Percentiles rank a stretch among this genome's conserved stretches.
phyloP scores from a whole-genome alignment of 805 yeast genomes.

The Ogataea pignaliae region DNA sequence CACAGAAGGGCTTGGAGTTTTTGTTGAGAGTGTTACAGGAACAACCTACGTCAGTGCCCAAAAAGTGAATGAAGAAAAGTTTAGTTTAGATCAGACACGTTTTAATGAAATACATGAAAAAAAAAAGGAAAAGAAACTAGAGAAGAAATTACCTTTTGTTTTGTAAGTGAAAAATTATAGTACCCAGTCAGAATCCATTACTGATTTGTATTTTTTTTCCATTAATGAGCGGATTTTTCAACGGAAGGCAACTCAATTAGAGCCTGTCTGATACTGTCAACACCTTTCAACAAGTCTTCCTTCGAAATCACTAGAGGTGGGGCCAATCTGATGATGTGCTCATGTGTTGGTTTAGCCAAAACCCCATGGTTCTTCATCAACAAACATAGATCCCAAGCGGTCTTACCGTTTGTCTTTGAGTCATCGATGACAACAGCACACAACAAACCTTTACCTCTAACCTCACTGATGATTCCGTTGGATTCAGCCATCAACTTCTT shows the following conservation, averaged over 20 bases:
- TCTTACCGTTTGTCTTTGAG: constrained; percentile 74
- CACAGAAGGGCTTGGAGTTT: constrained; percentile 58
- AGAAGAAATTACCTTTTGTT: too few species aligned
- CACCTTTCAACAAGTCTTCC: constrained; percentile 80
- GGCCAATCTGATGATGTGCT: constrained; percentile 90
- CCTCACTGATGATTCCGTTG: constrained; percentile 53
- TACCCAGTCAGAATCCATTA: too few species aligned
- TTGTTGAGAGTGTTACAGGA: constrained; percentile 45
- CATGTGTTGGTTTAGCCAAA: constrained; percentile 95
- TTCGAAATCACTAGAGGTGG: constrained; percentile 92
- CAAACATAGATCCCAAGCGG: constrained; percentile 95
- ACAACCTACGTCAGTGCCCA: constrained; percentile 1
- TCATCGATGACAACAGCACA: constrained; percentile 91
- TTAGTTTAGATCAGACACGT: background rate
- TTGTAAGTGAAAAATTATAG: too few species aligned
- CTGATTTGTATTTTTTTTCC: too few species aligned
- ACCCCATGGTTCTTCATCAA: constrained; percentile 86
- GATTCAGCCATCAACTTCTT: constrained; percentile 47
- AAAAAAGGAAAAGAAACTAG: too few species aligned
- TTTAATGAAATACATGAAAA: background rate
- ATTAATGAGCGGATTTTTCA: constrained; percentile 38
- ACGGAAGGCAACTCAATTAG: constrained; percentile 54
- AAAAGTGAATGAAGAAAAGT: background rate
- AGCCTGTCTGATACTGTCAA: constrained; percentile 62
- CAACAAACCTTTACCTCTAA: constrained; percentile 80